A percentile compares a stretch with the other conserved stretches of the same genome.
These are phyloP conservation scores for Mycena sanguinolenta DNA, from an alignment of 768 basidiomycete species.

Conservation along the genomic window DNA sequence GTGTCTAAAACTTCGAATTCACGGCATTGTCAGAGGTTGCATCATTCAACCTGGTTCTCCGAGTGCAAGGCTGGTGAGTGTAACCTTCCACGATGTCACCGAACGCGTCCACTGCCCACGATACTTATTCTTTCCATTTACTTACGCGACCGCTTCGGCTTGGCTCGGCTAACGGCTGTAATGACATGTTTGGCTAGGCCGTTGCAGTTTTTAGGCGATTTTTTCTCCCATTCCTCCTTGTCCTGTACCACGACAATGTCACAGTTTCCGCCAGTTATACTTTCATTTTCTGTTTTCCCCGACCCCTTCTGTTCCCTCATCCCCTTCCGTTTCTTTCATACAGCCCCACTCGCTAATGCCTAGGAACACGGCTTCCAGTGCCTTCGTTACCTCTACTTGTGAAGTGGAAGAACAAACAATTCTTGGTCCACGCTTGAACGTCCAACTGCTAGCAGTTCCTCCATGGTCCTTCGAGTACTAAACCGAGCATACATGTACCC, in stretches of 20 bases:
- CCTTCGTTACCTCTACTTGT: constrained; percentile 87
- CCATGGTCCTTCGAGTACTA: constrained; percentile 86
- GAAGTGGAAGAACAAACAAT: constrained; percentile 71
- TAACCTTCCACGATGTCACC: too few relatives aligned
- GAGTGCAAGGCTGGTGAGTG: too few relatives aligned
- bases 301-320: too few relatives aligned
- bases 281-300: constrained; percentile 7
- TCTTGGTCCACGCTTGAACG: constrained; percentile 85
- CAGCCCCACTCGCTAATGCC: constrained; percentile 76
- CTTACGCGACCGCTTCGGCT: not conserved
- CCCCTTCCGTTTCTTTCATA: constrained; percentile 27
- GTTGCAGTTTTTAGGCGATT: not conserved
- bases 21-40: too few relatives aligned
- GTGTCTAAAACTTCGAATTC: too few relatives aligned
- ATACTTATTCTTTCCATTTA: not conserved
- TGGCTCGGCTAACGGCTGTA: not conserved
- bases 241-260: constrained; percentile 3
- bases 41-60: too few relatives aligned
- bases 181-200: constrained; percentile 5
- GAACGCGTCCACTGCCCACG: too few relatives aligned
- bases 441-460: constrained; percentile 55
- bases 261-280: not conserved
- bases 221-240: not conserved
- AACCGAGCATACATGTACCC: constrained; percentile 64
- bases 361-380: constrained; percentile 80